Evolutionary conservation across 2,329 filamentous ascomycete genomes (phyloP).

Genomic region (Epichloe sp.): DNA sequence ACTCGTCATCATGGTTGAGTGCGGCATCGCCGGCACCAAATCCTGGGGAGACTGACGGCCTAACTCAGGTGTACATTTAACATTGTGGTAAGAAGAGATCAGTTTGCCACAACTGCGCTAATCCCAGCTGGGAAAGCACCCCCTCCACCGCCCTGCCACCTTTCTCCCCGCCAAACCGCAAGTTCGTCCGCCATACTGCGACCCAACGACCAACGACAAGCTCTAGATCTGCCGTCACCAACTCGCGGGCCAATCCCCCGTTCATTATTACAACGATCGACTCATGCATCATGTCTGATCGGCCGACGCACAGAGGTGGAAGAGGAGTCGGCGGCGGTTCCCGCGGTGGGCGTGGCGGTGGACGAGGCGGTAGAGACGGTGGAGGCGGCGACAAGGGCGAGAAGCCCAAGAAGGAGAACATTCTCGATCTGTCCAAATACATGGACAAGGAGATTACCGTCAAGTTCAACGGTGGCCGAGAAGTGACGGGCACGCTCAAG

Average conservation of each 20-base stretch:
- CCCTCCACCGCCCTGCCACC: conserved; percentile 1
- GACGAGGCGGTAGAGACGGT: conserved; percentile 31
- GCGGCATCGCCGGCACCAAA: too few relatives aligned
- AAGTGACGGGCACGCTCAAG: conserved; percentile 82
- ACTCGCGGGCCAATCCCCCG: background rate
- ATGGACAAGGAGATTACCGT: conserved; percentile 93
- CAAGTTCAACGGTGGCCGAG: conserved; percentile 90
- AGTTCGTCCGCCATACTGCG: background rate
- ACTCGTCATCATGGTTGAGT: too few relatives aligned
- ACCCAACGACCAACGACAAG: background rate
- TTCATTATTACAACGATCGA: conserved; percentile 5
- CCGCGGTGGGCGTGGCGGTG: conserved; percentile 17
- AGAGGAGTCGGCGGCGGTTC: conserved; percentile 26
- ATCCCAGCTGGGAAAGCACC: background rate
- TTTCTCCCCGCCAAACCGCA: background rate
- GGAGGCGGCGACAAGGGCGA: conserved; percentile 43
- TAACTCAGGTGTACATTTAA: background rate
- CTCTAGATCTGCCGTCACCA: background rate
- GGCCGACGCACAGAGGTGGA: conserved; percentile 34
- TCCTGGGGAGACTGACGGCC: too few relatives aligned
- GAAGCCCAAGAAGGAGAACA: conserved; percentile 95
- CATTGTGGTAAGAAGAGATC: background rate
- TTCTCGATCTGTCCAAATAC: conserved; percentile 88
- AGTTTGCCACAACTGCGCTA: background rate
- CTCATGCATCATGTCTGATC: conserved; percentile 34